Base-by-base conservation (phyloP, 768 basidiomycete species). In the Mycena leptocephala region DNA sequence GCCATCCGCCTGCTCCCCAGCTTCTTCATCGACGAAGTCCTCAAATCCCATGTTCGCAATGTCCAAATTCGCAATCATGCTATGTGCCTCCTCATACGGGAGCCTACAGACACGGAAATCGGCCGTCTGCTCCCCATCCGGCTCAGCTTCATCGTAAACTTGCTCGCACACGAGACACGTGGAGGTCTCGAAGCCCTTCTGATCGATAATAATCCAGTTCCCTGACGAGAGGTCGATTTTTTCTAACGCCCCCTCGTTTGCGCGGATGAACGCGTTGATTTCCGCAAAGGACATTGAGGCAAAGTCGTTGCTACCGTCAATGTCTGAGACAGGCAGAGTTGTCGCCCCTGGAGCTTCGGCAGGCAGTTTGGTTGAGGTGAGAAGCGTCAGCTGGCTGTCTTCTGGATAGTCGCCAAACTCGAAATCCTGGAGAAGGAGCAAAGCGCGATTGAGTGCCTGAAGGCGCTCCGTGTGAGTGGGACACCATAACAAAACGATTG, bases 31-130 rank as follows among this genome's bases (percentile, higher is more conserved):
- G 3, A 72, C 65, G 16, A 43, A 72, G 2, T 76, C 75, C 59
- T 76, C 75, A 11, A 71, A 76, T 0, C 37, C 39, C 70, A 76
- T 76, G 30, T 76, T 72, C 26, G 46, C 39, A 20, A 76, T 68
- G 22, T 46, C 24, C 30, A 76, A 64, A 53, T 76, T 72, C 3
- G 48, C 5, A 22, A 76, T 33, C 70, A 76, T 68, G 22, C 6
- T 2, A 5, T 20, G 26, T 22, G 75, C 64, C 63, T 67, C 41
- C 58, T 76, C 75, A 46, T 67, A 76, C 33, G 75, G 75, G 18
- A 67, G 13, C 22, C 69, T 32, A 33, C 69, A 76, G 13, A 58
- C 75, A 20, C 65, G 70, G 32, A 70, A 65, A 55, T 64, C 69
- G 63, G 9, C 24, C 13, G 62, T 76, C 1, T 33, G 56, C 2